Evolutionary conservation across 257 asterid genomes (phyloP).

Genomic region (Linderniella brevidens): DNA sequence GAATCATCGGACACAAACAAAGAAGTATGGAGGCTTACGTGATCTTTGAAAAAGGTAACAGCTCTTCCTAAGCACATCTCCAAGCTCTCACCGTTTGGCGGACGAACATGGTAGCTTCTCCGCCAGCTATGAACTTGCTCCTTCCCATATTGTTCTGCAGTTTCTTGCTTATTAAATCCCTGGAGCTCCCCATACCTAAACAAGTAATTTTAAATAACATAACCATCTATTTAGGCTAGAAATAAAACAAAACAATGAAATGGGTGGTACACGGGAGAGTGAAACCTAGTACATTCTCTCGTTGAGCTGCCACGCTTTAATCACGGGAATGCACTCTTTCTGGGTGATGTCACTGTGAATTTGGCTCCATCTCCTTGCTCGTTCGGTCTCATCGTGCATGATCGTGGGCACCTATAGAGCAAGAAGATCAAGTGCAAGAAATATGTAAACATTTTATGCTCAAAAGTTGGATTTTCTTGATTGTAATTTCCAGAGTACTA

Average conservation of each 20-base stretch:
- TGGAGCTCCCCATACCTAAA: constrained; percentile 84
- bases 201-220: too few species aligned
- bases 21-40: constrained; percentile 23
- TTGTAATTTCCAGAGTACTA: too few species aligned
- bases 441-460: too few species aligned
- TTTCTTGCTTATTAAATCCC: constrained; percentile 74
- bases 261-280: constrained; percentile 5
- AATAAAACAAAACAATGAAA: constrained; percentile 1
- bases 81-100: constrained; percentile 92
- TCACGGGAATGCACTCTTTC: constrained; percentile 58
- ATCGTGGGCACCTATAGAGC: constrained; percentile 4
- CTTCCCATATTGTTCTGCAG: constrained; percentile 74
- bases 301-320: constrained; percentile 87
- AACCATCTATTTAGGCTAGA: neutral
- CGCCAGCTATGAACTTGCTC: constrained; percentile 93
- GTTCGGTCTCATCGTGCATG: constrained; percentile 51
- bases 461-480: too few species aligned
- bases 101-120: constrained; percentile 76
- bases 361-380: constrained; percentile 61
- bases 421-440: too few species aligned
- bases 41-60: constrained; percentile 70
- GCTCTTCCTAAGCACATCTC: constrained; percentile 95
- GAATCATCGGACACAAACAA: constrained; percentile 2
- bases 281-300: constrained; percentile 59
- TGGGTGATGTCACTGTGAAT: constrained; percentile 46